phyloP scores from a whole-genome alignment of 1,139 yeast species.

The Taiozyma onychis region DNA sequence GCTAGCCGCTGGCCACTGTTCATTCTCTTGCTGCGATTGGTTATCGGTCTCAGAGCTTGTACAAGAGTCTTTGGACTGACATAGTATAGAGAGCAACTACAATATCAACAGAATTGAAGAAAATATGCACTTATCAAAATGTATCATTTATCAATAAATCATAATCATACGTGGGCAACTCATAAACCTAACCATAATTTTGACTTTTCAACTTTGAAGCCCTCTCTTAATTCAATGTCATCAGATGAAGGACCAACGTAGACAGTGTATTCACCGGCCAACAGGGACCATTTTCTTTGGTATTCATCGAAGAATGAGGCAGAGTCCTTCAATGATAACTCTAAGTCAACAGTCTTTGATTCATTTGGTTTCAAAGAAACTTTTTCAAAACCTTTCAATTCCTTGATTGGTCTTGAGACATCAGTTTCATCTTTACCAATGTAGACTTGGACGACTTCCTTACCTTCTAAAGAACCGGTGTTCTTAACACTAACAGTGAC shows the following conservation, averaged over 20 bases:
- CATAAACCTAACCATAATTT: conserved; percentile 22
- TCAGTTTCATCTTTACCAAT: conserved; percentile 34
- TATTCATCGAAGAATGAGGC: conserved; percentile 50
- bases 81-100: neutral
- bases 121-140: neutral
- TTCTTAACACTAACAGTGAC: conserved; percentile 38
- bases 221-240: conserved; percentile 23
- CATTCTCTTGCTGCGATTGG: too few species aligned
- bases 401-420: conserved; percentile 48
- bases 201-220: conserved; percentile 24
- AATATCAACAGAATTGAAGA: neutral
- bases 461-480: conserved; percentile 36
- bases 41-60: too few species aligned
- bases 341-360: conserved; percentile 31
- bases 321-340: conserved; percentile 41
- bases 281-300: conserved; percentile 44
- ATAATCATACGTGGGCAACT: neutral
- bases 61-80: too few species aligned
- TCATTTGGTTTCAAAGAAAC: conserved; percentile 39
- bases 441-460: conserved; percentile 42
- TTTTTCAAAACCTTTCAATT: conserved; percentile 50
- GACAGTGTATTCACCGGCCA: conserved; percentile 43
- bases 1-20: too few species aligned
- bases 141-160: neutral
- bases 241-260: conserved; percentile 38